Evolutionary conservation across 371 early-diverging fungal genomes (phyloP).

Genomic region (Dichotomocladium elegans): DNA sequence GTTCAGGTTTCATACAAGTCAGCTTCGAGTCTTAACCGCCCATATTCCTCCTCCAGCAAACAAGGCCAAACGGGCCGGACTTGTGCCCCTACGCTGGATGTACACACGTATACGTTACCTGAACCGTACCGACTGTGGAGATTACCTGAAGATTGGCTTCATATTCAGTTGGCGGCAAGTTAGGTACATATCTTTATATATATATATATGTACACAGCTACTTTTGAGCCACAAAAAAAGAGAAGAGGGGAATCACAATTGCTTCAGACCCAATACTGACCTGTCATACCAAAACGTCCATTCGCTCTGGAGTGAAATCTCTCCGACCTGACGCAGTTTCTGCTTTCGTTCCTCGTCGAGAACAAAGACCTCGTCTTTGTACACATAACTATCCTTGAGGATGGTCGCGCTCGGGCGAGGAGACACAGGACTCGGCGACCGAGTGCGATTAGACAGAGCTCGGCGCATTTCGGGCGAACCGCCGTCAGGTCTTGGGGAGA

Average conservation of each 20-base stretch:
- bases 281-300: constrained; percentile 70
- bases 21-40: neutral
- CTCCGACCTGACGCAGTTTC: constrained; percentile 20
- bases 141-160: constrained; percentile 55
- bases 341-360: constrained; percentile 28
- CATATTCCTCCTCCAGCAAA: neutral
- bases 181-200: constrained; percentile 43
- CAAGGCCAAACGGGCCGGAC: too few relatives aligned
- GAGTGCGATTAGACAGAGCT: constrained; percentile 5
- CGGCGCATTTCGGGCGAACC: constrained; percentile 6
- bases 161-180: constrained; percentile 52
- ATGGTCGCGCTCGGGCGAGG: constrained; percentile 1
- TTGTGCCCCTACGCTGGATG: neutral
- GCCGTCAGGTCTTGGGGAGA: neutral
- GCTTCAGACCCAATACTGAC: constrained; percentile 26
- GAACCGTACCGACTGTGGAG: constrained; percentile 57
- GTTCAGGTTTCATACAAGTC: neutral
- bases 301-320: constrained; percentile 45
- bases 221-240: neutral
- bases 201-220: neutral
- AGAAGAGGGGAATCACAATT: neutral
- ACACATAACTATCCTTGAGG: constrained; percentile 24
- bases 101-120: constrained; percentile 29
- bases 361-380: constrained; percentile 24
- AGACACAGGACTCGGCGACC: neutral